Conservation (phyloP, 805 yeast genomes). For the Nakazawaea populi region DNA sequence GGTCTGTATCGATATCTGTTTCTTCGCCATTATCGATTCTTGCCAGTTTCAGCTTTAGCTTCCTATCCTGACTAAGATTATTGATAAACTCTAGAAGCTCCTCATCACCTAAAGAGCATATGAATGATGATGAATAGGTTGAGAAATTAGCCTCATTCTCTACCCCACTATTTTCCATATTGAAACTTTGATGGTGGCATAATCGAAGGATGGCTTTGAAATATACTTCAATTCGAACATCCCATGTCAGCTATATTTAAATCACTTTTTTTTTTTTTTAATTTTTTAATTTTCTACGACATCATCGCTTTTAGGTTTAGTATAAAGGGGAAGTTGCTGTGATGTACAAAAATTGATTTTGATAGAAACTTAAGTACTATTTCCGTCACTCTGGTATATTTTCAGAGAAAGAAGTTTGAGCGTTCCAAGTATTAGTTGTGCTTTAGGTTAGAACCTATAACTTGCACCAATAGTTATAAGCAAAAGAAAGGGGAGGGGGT, state of each 20-base stretch:
- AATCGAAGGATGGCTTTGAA: not conserved
- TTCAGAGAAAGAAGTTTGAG: too few species aligned
- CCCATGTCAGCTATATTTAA: not conserved
- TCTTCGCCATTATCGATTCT: conserved; percentile 10
- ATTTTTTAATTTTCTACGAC: not conserved
- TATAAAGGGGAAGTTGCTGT: not conserved
- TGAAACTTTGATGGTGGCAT: not conserved
- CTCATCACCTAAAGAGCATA: conserved; percentile 29
- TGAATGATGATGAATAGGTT: conserved; percentile 10
- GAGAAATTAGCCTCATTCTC: not conserved
- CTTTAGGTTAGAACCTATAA: too few species aligned
- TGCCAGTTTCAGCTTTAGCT: conserved; percentile 1
- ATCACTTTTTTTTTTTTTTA: not conserved
- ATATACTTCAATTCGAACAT: too few species aligned
- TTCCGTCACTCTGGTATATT: too few species aligned
- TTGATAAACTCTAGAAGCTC: conserved; percentile 32
- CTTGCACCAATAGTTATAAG: too few species aligned
- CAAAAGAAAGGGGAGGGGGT: too few species aligned
- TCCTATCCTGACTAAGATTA: conserved; percentile 23
- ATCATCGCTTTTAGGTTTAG: not conserved
- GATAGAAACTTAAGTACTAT: too few species aligned
- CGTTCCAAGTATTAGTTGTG: too few species aligned
- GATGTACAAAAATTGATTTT: too few species aligned
- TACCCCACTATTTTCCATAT: not conserved
- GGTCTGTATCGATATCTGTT: conserved; percentile 10